A percentile compares a stretch with the other conserved stretches of the same genome.
Conservation (phyloP, 768 basidiomycete genomes). For the Mycena crocata region DNA sequence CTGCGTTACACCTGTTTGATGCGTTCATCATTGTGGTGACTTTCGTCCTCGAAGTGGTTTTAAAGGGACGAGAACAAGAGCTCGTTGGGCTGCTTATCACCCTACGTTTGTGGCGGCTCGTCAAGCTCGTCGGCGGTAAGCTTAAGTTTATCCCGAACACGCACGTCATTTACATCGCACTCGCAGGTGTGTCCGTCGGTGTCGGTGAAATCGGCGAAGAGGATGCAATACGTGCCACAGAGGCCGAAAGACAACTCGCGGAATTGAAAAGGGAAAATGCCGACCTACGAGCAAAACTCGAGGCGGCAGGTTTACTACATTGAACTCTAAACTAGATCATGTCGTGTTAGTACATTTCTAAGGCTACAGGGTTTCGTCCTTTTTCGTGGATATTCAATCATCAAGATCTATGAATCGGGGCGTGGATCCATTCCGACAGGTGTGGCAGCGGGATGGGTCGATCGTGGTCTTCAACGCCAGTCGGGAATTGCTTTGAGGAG, state of each 20-base stretch:
- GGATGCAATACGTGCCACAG: constrained; percentile 57
- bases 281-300: constrained; percentile 57
- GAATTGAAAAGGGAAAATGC: constrained; percentile 64
- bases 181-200: constrained; percentile 77
- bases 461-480: constrained; percentile 23
- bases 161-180: not conserved
- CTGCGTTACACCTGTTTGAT: constrained; percentile 81
- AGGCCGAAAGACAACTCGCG: constrained; percentile 62
- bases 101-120: constrained; percentile 83
- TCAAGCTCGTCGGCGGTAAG: constrained; percentile 74
- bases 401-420: not conserved
- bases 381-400: constrained; percentile 15
- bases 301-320: constrained; percentile 20
- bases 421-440: constrained; percentile 27
- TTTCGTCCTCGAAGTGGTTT: constrained; percentile 76
- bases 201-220: constrained; percentile 78
- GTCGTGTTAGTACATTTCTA: constrained; percentile 21
- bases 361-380: constrained; percentile 19
- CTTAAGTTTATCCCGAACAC: not conserved
- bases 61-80: constrained; percentile 77
- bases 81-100: constrained; percentile 77
- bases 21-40: constrained; percentile 76
- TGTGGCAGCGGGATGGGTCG: constrained; percentile 28
- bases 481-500: constrained; percentile 20
- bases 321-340: constrained; percentile 11